Percentiles rank a stretch among this genome's conserved stretches.
Evolutionary conservation across 1,284 basidiomycete genomes (phyloP).

Genomic region (Sparassis latifolia): DNA sequence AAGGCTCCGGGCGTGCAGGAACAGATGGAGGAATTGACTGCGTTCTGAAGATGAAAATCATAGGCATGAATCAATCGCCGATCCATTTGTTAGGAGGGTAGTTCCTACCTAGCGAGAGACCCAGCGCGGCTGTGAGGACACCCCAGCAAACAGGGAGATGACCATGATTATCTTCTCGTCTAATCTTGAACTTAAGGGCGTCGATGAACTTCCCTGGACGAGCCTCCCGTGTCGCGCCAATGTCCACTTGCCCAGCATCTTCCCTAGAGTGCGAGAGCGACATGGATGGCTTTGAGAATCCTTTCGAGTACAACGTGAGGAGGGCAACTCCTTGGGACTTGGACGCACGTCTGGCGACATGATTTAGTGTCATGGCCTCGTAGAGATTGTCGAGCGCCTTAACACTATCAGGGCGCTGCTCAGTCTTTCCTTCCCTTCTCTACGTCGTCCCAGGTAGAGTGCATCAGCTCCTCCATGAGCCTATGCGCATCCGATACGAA

Average conservation of each 20-base stretch:
- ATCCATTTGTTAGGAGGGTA: not conserved
- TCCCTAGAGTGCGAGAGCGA: constrained; percentile 10
- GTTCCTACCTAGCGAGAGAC: constrained; percentile 61
- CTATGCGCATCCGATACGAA: constrained; percentile 72
- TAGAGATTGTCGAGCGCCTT: constrained; percentile 68
- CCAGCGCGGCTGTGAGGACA: constrained; percentile 72
- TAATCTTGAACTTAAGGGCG: constrained; percentile 58
- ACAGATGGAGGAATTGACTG: constrained; percentile 81
- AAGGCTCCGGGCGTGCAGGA: constrained; percentile 85
- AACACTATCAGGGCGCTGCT: constrained; percentile 35
- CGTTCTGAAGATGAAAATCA: constrained; percentile 56
- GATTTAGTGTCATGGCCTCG: constrained; percentile 84
- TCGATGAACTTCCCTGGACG: constrained; percentile 44
- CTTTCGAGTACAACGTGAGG: constrained; percentile 82
- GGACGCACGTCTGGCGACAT: constrained; percentile 83
- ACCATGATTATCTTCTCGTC: constrained; percentile 69
- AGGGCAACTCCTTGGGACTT: constrained; percentile 91
- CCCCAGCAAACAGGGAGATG: constrained; percentile 93
- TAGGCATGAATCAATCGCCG: constrained; percentile 12
- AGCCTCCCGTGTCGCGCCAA: constrained; percentile 3
- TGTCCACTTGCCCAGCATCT: constrained; percentile 13
- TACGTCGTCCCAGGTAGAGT: not conserved
- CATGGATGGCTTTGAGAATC: constrained; percentile 54
- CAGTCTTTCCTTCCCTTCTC: not conserved
- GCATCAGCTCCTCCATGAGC: constrained; percentile 22